These are phyloP conservation scores for Boletus bicolor DNA, from an alignment of 768 basidiomycete species.

Conservation along the genomic window DNA sequence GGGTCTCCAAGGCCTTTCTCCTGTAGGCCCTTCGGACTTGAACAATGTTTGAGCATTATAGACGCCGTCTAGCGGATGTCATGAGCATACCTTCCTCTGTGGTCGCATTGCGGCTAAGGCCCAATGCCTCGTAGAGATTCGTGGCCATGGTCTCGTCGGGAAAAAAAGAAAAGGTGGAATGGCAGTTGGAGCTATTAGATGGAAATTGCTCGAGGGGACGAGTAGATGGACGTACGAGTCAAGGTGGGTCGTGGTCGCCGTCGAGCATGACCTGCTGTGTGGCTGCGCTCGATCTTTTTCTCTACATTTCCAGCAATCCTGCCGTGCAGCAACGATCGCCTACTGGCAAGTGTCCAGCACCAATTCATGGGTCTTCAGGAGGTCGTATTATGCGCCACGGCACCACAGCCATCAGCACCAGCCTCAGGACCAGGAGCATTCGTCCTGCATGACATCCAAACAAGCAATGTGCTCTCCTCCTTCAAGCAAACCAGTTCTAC, in stretches of 20 bases:
- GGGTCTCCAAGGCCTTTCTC: slow-evolving; percentile 65
- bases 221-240: not conserved
- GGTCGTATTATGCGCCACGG: slow-evolving; percentile 60
- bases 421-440: slow-evolving; percentile 59
- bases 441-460: slow-evolving; percentile 78
- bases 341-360: not conserved
- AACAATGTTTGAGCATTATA: slow-evolving; percentile 3
- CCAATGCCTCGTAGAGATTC: slow-evolving; percentile 64
- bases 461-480: slow-evolving; percentile 69
- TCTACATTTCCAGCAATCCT: not conserved
- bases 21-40: slow-evolving; percentile 79
- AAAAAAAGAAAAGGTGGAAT: not conserved
- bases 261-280: slow-evolving; percentile 7
- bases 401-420: slow-evolving; percentile 39
- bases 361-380: slow-evolving; percentile 59
- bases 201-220: not conserved
- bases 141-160: slow-evolving; percentile 41
- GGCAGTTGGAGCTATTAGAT: not conserved
- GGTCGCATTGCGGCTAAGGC: slow-evolving; percentile 50
- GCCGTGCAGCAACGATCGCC: not conserved
- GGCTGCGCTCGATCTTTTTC: slow-evolving; percentile 16
- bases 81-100: slow-evolving; percentile 57
- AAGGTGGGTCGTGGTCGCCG: not conserved
- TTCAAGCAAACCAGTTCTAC: slow-evolving; percentile 82
- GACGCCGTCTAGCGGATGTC: not conserved